A percentile compares a stretch with the other conserved stretches of the same genome.
Evolutionary conservation across 306 rosid genomes (phyloP).

Genomic region (Rosa multiflora): DNA sequence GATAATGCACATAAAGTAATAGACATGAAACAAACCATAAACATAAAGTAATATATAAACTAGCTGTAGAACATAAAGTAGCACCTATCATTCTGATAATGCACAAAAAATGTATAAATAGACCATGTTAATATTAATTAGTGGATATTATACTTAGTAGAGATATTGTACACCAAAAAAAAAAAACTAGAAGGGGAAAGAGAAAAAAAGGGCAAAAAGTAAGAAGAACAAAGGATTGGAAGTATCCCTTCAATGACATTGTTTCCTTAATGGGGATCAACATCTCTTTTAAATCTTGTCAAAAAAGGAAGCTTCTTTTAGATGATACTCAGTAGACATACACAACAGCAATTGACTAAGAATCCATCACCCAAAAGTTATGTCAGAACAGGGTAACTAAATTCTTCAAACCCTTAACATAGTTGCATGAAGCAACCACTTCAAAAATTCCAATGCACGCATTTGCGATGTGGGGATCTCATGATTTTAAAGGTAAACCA

Average conservation of each 20-base stretch:
- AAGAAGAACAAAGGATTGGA: neutral
- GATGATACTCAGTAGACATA: neutral
- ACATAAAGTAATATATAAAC: too few species aligned
- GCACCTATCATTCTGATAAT: too few species aligned
- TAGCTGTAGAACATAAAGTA: too few species aligned
- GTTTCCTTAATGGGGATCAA: neutral
- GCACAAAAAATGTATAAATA: too few species aligned
- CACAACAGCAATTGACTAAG: neutral
- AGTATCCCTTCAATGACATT: neutral
- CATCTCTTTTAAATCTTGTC: neutral
- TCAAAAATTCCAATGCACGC: neutral
- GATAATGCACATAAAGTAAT: too few species aligned
- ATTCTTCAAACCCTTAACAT: neutral
- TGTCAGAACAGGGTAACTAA: neutral
- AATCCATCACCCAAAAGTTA: neutral
- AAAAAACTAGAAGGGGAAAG: neutral
- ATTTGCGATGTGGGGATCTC: neutral
- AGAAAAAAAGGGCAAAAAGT: neutral
- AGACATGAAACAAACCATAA: too few species aligned
- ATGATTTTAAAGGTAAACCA: too few species aligned
- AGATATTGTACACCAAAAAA: conserved; percentile 6
- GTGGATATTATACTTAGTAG: conserved; percentile 4
- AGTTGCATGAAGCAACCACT: neutral
- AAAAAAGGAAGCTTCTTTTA: neutral
- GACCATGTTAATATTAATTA: too few species aligned